phyloP scores from a whole-genome alignment of 495 filamentous ascomycete genomes.

The Trichoderma asperelloides region DNA sequence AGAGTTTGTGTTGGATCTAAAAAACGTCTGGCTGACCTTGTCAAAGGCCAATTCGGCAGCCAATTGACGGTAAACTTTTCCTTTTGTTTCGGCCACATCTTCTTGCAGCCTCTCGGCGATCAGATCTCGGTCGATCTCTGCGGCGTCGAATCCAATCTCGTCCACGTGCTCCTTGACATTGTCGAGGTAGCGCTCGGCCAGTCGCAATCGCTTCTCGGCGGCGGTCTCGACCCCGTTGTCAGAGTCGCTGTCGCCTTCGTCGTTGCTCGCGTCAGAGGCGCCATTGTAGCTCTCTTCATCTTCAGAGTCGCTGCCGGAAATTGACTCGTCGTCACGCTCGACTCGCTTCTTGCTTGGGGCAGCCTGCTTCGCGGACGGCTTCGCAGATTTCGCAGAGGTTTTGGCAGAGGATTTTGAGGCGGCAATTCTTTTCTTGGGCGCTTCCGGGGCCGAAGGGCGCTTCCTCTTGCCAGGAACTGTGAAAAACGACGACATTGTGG shows the following conservation, averaged over 20 bases:
- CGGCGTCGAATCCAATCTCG: slow-evolving; percentile 76
- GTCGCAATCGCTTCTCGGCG: slow-evolving; percentile 73
- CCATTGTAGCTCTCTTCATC: slow-evolving; percentile 28
- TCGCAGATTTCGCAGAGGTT: slow-evolving; percentile 36
- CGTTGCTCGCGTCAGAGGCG: slow-evolving; percentile 27
- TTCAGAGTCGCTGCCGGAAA: slow-evolving; percentile 71
- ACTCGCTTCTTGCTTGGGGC: slow-evolving; percentile 47
- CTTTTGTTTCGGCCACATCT: slow-evolving; percentile 90
- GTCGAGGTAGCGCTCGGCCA: slow-evolving; percentile 88
- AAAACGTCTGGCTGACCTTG: slow-evolving; percentile 54
- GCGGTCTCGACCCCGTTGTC: slow-evolving; percentile 68
- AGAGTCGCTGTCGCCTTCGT: slow-evolving; percentile 41
- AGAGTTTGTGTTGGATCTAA: slow-evolving; percentile 65
- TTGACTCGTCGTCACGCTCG: slow-evolving; percentile 57
- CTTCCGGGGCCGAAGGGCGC: slow-evolving; percentile 33
- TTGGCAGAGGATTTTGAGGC: slow-evolving; percentile 27
- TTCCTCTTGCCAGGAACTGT: slow-evolving; percentile 75
- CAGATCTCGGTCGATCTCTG: slow-evolving; percentile 81
- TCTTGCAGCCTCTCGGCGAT: slow-evolving; percentile 85
- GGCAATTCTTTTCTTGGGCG: slow-evolving; percentile 38
- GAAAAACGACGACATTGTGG: slow-evolving; percentile 76
- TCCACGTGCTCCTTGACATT: slow-evolving; percentile 80
- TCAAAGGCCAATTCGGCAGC: slow-evolving; percentile 59
- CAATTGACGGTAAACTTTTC: slow-evolving; percentile 72
- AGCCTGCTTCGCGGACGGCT: slow-evolving; percentile 16